A percentile compares a stretch with the other conserved stretches of the same genome.
These are phyloP conservation scores for Oryza punctata DNA, from an alignment of 176 grass and related monocot species.

Conservation along the genomic window DNA sequence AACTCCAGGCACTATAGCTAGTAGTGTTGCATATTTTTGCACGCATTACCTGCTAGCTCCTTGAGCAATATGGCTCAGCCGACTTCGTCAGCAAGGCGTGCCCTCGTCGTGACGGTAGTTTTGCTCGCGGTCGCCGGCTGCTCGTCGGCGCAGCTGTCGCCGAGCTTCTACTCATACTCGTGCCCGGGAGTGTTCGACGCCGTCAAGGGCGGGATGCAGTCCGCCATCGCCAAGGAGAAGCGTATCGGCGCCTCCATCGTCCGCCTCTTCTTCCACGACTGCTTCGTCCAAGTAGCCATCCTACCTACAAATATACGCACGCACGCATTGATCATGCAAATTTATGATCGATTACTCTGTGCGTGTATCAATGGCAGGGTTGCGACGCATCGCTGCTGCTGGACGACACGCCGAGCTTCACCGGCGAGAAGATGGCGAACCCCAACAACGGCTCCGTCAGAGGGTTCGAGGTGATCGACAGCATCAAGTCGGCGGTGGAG, in stretches of 20 bases:
- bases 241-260: conserved; percentile 84
- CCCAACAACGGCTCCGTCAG: conserved; percentile 67
- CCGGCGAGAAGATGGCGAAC: conserved; percentile 63
- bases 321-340: too few species aligned
- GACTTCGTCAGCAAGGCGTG: too few species aligned
- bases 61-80: neutral
- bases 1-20: too few species aligned
- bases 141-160: conserved; percentile 48
- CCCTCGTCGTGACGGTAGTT: neutral
- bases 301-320: too few species aligned
- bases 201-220: conserved; percentile 43
- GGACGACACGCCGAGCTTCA: conserved; percentile 58
- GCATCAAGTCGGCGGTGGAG: conserved; percentile 72
- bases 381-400: conserved; percentile 83
- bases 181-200: conserved; percentile 56
- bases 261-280: conserved; percentile 94
- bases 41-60: too few species aligned
- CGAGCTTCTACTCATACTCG: conserved; percentile 59
- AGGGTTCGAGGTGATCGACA: conserved; percentile 80
- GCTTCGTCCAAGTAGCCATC: conserved; percentile 62
- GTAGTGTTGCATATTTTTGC: too few species aligned
- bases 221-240: conserved; percentile 55
- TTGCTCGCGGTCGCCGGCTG: neutral
- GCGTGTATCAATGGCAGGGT: conserved; percentile 34
- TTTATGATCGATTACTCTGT: too few species aligned